A percentile compares a stretch with the other conserved stretches of the same genome.
phyloP scores from a whole-genome alignment of 2,329 filamentous ascomycete genomes.

The Calonectria naviculata region DNA sequence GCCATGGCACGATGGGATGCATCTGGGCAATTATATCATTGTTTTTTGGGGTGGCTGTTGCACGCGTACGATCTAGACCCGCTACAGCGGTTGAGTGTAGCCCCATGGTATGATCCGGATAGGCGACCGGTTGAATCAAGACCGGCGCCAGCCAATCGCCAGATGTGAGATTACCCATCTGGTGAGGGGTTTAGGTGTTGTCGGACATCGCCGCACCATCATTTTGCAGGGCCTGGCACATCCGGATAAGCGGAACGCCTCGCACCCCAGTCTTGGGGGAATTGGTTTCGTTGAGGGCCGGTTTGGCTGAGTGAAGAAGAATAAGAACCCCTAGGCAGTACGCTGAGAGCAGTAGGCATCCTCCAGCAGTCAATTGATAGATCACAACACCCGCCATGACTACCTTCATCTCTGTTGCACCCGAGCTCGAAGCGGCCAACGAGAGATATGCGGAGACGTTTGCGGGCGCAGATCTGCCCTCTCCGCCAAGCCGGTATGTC shows the following conservation, averaged over 20 bases:
- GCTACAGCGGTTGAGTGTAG: slow-evolving; percentile 22
- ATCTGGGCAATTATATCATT: slow-evolving; percentile 15
- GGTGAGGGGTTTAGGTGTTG: slow-evolving; percentile 28
- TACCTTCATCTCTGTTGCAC: slow-evolving; percentile 20
- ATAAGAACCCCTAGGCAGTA: slow-evolving; percentile 22
- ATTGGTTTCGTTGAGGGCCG: slow-evolving; percentile 14
- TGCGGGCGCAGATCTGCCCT: slow-evolving; percentile 32
- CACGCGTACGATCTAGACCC: slow-evolving; percentile 24
- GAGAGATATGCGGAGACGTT: slow-evolving; percentile 34
- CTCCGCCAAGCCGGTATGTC: slow-evolving; percentile 36
- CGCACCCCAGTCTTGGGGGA: not conserved
- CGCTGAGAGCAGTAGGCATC: not conserved
- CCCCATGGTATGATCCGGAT: slow-evolving; percentile 35
- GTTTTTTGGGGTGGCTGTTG: slow-evolving; percentile 3
- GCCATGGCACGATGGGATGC: slow-evolving; percentile 20
- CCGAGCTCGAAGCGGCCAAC: slow-evolving; percentile 38
- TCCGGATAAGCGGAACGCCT: slow-evolving; percentile 31
- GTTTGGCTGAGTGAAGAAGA: slow-evolving; percentile 2
- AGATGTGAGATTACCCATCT: slow-evolving; percentile 4
- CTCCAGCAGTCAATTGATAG: slow-evolving; percentile 16
- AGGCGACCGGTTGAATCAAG: slow-evolving; percentile 7
- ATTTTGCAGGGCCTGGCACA: slow-evolving; percentile 10
- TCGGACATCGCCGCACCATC: slow-evolving; percentile 30
- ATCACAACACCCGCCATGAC: slow-evolving; percentile 24
- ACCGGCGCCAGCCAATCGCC: slow-evolving; percentile 31